Conservation (phyloP, 176 grass and related monocot species). For the Puya raimondii region DNA sequence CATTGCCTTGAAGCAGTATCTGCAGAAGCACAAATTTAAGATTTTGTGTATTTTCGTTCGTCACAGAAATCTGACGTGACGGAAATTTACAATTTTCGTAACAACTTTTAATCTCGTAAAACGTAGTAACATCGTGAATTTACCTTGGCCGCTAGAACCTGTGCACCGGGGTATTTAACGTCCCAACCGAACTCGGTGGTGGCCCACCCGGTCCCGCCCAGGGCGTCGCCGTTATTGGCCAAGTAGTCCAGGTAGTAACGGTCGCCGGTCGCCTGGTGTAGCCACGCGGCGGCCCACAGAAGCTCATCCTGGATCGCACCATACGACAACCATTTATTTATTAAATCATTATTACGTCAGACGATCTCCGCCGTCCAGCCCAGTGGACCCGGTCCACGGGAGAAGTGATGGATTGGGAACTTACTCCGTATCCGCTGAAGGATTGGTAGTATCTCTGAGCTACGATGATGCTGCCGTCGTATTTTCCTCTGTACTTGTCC, state of each 20-base stretch:
- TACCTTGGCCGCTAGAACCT: conserved; percentile 59
- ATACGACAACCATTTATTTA: neutral
- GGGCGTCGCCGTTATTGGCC: conserved; percentile 50
- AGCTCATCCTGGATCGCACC: conserved; percentile 50
- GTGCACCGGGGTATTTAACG: conserved; percentile 75
- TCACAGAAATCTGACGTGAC: neutral
- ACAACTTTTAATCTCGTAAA: too few relatives aligned
- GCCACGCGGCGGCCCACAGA: conserved; percentile 87
- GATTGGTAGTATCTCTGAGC: conserved; percentile 51
- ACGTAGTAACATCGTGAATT: neutral
- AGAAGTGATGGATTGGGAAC: neutral
- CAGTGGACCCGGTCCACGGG: neutral
- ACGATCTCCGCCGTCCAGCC: neutral
- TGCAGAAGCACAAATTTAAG: conserved; percentile 12
- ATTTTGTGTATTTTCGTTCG: neutral
- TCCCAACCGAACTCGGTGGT: conserved; percentile 76
- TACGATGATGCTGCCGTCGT: conserved; percentile 67
- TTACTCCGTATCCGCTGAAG: conserved; percentile 60
- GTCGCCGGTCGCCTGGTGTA: conserved; percentile 44
- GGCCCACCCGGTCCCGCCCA: conserved; percentile 67
- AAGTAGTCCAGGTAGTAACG: conserved; percentile 64
- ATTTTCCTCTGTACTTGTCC: conserved; percentile 74
- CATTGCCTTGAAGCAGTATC: conserved; percentile 45
- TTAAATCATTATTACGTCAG: neutral
- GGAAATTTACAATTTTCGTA: neutral